phyloP scores from a whole-genome alignment of 2,329 filamentous ascomycete species.

The Colletotrichum filicis region DNA sequence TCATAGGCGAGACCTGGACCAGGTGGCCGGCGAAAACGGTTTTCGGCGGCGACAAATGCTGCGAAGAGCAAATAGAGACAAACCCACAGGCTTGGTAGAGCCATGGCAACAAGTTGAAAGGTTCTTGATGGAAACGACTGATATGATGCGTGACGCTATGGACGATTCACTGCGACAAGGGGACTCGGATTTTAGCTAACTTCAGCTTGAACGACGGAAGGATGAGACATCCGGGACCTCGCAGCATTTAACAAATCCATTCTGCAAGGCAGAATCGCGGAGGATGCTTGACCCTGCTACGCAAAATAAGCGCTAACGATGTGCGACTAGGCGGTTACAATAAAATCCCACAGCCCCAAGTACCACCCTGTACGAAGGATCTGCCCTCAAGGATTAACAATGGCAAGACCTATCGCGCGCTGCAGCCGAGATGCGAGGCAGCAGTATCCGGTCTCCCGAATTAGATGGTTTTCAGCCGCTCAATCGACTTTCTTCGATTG shows the following conservation, averaged over 20 bases:
- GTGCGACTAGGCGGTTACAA: background rate
- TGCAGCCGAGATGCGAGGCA: background rate
- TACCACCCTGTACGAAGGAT: background rate
- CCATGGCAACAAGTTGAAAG: background rate
- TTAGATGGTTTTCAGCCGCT: background rate
- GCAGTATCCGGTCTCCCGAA: background rate
- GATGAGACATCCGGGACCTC: background rate
- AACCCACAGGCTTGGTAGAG: background rate
- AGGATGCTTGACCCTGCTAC: background rate
- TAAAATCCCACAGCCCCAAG: background rate
- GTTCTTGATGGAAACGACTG: background rate
- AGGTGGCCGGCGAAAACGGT: background rate
- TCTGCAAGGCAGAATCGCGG: background rate
- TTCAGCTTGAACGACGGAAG: background rate
- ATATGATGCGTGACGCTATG: background rate
- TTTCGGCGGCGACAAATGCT: background rate
- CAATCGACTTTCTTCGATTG: background rate
- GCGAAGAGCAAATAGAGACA: background rate
- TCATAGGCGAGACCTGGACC: background rate
- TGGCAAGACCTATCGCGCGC: background rate
- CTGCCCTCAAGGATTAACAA: background rate
- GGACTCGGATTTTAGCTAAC: too few relatives aligned
- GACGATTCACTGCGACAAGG: background rate
- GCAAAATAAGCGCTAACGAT: background rate
- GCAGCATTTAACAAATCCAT: background rate